Base-by-base conservation (phyloP, 495 filamentous ascomycete genomes). In the Neurospora sp. region DNA sequence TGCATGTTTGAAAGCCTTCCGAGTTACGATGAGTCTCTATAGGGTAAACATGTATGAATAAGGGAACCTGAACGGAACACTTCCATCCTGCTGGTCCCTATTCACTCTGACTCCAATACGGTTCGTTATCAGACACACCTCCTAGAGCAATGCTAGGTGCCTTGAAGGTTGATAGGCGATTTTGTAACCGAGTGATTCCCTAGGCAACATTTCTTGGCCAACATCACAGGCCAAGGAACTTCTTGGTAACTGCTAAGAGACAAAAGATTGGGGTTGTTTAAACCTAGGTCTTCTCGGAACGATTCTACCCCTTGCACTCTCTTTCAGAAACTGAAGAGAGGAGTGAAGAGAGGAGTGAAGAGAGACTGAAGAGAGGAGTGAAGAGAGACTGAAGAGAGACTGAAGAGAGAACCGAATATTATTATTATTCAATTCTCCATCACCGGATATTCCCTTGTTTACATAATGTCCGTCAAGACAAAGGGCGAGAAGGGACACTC, bases 71-170 rank as follows among this genome's bases (percentile, higher is more conserved):
- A 12, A 23, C n/a, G 4, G 1, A 5, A 23, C 44, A 23, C 44
- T 5, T 48, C n/a, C 0, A 20, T 23, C 44, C n/a, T 48, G 9
- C 8, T 8, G 2, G 9, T 8, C 1, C 4, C 44, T 1, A 48
- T 5, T 0, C n/a, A 20, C 9, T 5, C n/a, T 48, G 1, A 20
- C 3, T 23, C 9, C 4, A 20, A 11, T 1, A 48, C 1, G 9
- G n/a, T 5, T 48, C n/a, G n/a, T 48, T 5, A 48, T 20, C 0
- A 48, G 44, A 3, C 11, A 48, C 9, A 3, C 9, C n/a, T 2
- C 5, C n/a, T 0, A 4, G 2, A 23, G n/a, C 9, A 23, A 0
- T 2, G 0, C 12, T 23, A 2, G 0, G 20, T 23, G 9, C 46
- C n/a, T 48, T 20, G 46, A 48, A 48, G 0, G 46, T 12, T 23